A percentile compares a stretch with the other conserved stretches of the same genome.
Conservation (phyloP, 2,329 filamentous ascomycete genomes). For the Paramyrothecium sp. region DNA sequence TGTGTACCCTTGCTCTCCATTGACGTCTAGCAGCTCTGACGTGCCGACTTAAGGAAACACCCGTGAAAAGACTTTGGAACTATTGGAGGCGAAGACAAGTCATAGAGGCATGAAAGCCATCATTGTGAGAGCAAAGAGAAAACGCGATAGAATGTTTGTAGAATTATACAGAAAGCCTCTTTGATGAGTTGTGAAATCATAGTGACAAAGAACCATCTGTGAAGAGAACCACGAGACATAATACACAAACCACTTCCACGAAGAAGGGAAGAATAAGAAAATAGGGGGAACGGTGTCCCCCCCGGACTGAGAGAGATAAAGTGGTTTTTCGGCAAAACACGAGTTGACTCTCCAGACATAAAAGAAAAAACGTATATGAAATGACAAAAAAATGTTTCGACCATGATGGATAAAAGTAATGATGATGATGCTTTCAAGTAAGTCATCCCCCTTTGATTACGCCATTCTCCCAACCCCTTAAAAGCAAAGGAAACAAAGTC, state of each 20-base stretch:
- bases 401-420: neutral
- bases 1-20: too few relatives aligned
- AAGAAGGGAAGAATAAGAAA: neutral
- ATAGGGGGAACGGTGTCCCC: neutral
- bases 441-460: neutral
- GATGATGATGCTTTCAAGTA: neutral
- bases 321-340: neutral
- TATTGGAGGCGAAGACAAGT: too few relatives aligned
- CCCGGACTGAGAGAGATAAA: neutral
- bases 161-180: neutral
- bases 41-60: too few relatives aligned
- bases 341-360: neutral
- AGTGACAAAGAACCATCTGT: too few relatives aligned
- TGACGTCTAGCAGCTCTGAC: too few relatives aligned
- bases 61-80: too few relatives aligned
- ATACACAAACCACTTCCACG: neutral
- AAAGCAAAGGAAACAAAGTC: neutral
- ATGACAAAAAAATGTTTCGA: neutral
- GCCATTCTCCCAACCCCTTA: neutral
- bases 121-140: too few relatives aligned
- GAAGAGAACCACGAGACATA: neutral
- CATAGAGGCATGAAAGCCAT: too few relatives aligned
- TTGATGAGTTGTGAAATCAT: neutral
- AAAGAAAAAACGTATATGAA: neutral
- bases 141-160: too few relatives aligned